Conservation (phyloP, 495 filamentous ascomycete genomes). For the Penicillium steckii region DNA sequence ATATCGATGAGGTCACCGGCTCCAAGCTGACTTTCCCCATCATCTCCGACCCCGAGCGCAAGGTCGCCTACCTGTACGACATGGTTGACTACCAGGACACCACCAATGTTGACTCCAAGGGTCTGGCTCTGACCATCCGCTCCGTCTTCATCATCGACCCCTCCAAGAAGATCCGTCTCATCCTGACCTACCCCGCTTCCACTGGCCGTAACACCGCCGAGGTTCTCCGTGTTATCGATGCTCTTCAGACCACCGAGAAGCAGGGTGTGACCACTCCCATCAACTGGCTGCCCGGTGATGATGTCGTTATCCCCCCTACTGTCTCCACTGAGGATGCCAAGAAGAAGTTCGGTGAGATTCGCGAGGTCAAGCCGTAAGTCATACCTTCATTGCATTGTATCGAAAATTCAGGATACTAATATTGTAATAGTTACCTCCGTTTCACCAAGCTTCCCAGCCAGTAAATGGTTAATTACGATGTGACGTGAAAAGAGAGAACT, state of each 20-base stretch:
- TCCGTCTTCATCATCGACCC: conserved; percentile 71
- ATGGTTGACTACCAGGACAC: conserved; percentile 62
- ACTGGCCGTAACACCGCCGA: conserved; percentile 65
- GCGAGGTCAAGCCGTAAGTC: conserved; percentile 62
- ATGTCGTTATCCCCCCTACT: conserved; percentile 65
- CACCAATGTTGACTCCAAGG: conserved; percentile 55
- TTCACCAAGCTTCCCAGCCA: conserved; percentile 43
- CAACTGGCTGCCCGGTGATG: conserved; percentile 62
- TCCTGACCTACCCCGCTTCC: conserved; percentile 66
- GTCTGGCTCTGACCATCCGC: conserved; percentile 65
- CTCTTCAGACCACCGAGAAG: conserved; percentile 62
- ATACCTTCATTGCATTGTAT: neutral
- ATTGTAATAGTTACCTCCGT: conserved; percentile 39
- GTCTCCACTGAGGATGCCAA: conserved; percentile 62
- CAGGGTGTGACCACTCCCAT: conserved; percentile 64
- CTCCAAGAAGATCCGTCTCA: conserved; percentile 64
- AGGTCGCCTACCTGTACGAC: conserved; percentile 65
- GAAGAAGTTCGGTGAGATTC: conserved; percentile 65
- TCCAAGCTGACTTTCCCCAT: conserved; percentile 64
- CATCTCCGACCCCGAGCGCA: conserved; percentile 65
- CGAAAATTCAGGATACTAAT: conserved; percentile 16
- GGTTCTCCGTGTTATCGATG: conserved; percentile 65
- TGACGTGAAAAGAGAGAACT: conserved; percentile 16
- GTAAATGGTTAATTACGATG: conserved; percentile 27
- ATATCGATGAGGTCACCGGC: conserved; percentile 61